phyloP scores from a whole-genome alignment of 768 basidiomycete species.

The Boletus fagicola region DNA sequence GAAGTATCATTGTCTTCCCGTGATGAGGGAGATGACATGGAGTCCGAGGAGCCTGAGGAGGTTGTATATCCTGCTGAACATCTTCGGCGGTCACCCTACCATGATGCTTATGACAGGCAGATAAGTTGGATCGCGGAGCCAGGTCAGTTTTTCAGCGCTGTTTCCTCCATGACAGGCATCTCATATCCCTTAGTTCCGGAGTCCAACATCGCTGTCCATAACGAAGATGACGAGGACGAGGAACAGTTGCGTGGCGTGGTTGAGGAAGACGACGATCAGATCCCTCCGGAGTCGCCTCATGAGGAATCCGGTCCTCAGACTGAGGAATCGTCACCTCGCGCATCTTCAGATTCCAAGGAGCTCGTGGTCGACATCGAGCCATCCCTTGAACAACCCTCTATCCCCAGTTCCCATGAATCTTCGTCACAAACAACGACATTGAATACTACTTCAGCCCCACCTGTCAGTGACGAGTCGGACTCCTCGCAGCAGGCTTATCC shows the following conservation, averaged over 20 bases:
- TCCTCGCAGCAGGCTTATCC: constrained; percentile 56
- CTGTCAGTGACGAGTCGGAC: constrained; percentile 45
- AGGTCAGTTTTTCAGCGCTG: constrained; percentile 43
- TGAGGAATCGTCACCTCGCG: constrained; percentile 53
- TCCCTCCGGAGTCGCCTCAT: constrained; percentile 51
- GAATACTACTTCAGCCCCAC: constrained; percentile 39
- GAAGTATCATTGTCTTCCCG: constrained; percentile 50
- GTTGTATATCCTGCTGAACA: constrained; percentile 63
- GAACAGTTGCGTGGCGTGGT: constrained; percentile 36
- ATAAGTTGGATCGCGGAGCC: constrained; percentile 78
- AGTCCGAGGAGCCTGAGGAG: constrained; percentile 48
- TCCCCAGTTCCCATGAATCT: constrained; percentile 47
- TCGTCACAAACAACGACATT: constrained; percentile 47
- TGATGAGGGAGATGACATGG: constrained; percentile 53
- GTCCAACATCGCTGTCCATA: constrained; percentile 63
- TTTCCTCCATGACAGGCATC: constrained; percentile 6
- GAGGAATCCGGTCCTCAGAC: constrained; percentile 47
- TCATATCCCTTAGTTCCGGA: constrained; percentile 47
- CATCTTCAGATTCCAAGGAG: constrained; percentile 59
- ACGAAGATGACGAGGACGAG: constrained; percentile 46
- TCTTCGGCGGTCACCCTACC: constrained; percentile 49
- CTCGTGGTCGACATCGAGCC: constrained; percentile 64
- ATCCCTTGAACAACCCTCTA: constrained; percentile 48
- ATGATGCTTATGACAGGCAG: constrained; percentile 50
- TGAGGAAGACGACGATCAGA: constrained; percentile 47